These are phyloP conservation scores for Fusarium sp. DNA, from an alignment of 2,329 filamentous ascomycete species.

Conservation along the genomic window DNA sequence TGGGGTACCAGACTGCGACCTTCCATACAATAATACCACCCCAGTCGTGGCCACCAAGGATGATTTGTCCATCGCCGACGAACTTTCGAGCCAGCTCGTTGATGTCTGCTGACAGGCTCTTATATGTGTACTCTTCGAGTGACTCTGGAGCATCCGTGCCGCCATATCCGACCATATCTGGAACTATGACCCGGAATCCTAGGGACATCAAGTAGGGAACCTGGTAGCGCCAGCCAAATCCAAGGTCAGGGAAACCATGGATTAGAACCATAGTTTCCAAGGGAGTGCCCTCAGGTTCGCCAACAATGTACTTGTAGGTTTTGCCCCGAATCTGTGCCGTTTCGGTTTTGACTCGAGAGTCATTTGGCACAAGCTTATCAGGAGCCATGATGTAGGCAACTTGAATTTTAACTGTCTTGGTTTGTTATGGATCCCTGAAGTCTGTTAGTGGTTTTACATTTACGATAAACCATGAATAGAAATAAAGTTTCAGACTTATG, in stretches of 20 bases:
- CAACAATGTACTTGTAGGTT: conserved; percentile 77
- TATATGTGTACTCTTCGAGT: conserved; percentile 76
- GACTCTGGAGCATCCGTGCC: conserved; percentile 78
- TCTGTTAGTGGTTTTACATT: conserved; percentile 16
- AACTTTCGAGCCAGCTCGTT: conserved; percentile 76
- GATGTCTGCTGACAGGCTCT: conserved; percentile 81
- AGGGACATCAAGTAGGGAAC: conserved; percentile 81
- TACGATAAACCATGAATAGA: neutral
- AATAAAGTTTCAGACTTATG: conserved; percentile 9
- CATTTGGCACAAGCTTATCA: conserved; percentile 76
- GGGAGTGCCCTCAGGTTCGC: conserved; percentile 62
- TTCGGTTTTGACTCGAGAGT: conserved; percentile 76
- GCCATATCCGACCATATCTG: conserved; percentile 90
- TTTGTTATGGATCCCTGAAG: conserved; percentile 7
- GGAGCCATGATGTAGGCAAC: conserved; percentile 59
- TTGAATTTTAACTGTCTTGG: neutral
- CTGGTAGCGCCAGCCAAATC: conserved; percentile 90
- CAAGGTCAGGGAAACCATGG: conserved; percentile 88
- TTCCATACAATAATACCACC: conserved; percentile 85
- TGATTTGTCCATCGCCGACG: conserved; percentile 68
- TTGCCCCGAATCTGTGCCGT: conserved; percentile 76
- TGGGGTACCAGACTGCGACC: conserved; percentile 79
- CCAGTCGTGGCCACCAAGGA: conserved; percentile 95
- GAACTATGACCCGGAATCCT: conserved; percentile 84
- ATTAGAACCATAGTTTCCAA: conserved; percentile 68